Evolutionary conservation across 371 early-diverging fungal species (phyloP), one percentile per base, ranked within the genome.

Genomic region (Rhizopus sp.): DNA sequence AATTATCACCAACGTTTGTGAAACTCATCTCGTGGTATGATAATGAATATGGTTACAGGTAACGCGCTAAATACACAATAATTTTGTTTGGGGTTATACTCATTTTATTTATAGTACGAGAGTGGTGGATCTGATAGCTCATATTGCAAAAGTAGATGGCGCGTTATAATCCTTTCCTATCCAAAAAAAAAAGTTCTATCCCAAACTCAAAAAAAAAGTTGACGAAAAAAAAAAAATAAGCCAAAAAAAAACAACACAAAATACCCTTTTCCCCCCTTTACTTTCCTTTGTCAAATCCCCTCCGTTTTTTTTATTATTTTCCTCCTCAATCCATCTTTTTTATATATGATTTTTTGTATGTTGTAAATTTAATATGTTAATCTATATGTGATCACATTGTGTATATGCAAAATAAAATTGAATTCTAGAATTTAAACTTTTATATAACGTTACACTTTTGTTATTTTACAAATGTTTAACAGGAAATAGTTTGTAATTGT

Each of bases 1-100:
- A 92, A 44, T 84, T 99, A 57, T 96, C 92, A 68, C 85, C 91
- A 68, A 93, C 88, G 61, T 99, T 99, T 80, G 95, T 99, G 81
- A 99, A 99, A 49, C 66, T 66, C 40, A 23, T 66, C 49, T 48
- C 60, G 61, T 99, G 99, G 98, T 99, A 93, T 77, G 92, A 92
- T 73, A 93, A 93, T 81, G 92, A 93, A 77, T 80, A 77, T 75
- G 99, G 98, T 67, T 99, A 99, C 88, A 95, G 57, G 34, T 45
- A 55, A 33, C 47, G 55, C 23, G 55, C 29, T 46, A 55, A 32
- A 55, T 39, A 80, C 74, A 76, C 10, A 49, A 15, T 32, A 33
- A 13, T 33, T 23, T 17, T 45, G n/a, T 10, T 12, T 7, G 2
- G 35, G 78, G 75, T 76, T 17, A 23, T 23, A 46, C 50, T 50